Base-by-base conservation (phyloP, 2,329 filamentous ascomycete species). In the Zasmidium angulare region DNA sequence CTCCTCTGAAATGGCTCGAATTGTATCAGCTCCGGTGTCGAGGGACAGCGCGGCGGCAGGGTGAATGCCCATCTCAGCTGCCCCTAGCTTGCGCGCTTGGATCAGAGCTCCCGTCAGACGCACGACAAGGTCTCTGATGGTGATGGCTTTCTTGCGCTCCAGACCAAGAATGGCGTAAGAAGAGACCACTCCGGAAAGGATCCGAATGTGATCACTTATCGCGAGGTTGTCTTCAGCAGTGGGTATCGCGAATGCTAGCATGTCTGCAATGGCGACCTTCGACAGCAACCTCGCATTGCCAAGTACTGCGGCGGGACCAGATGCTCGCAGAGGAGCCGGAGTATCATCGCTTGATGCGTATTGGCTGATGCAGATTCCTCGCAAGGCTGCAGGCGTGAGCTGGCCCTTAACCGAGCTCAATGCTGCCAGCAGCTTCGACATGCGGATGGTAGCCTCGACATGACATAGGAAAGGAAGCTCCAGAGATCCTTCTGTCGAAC, bases 11-110 rank as follows among this genome's bases (percentile, higher is more conserved):
- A 56, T 57, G 11, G 54, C 52, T 9, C 64, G 24, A 6, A 70
- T 53, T 2, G 55, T 60, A n/a, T 67, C 64, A 3, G 60, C 51
- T n/a, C 63, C 68, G 64, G 86, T 89, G 26, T 95, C 78, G 12
- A 88, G 87, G 23, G 91, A 87, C 53, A 97, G 79, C 0, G 91
- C 93, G 10, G 93, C 91, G 19, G 93, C 93, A 46, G 95, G 95
- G 76, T 98, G 93, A 36, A 99, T 91, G 2, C 93, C 95, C 69
- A 95, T 90, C 71, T 98, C 95, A n/a, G 95, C 93, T 46, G 95
- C 95, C 29, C 93, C 93, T 50, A 93, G 84, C 50, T 96, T 97
- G 43, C 95, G 85, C 17, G 95, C 95, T 75, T 97, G 91, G 3
- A 96, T 88, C 9, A 99, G 81, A 2, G 90, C 92, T 31, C 88